Evolutionary conservation across 176 grass and related monocot species (phyloP).

Genomic region (Triticum monococcum): DNA sequence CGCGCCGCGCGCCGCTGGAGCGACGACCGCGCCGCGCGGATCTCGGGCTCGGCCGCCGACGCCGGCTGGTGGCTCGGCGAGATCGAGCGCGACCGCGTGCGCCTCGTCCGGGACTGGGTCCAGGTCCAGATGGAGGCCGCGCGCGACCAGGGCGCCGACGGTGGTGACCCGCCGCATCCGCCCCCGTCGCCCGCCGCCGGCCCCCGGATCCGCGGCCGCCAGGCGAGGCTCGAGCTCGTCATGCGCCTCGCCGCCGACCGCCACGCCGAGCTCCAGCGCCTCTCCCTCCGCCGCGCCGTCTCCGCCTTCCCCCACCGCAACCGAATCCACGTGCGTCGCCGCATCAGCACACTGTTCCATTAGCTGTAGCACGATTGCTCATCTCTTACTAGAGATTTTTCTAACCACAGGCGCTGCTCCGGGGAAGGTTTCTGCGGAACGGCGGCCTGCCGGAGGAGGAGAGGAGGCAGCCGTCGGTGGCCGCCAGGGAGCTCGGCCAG

Average conservation of each 20-base stretch:
- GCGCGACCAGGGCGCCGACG: too few relatives aligned
- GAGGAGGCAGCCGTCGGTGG: slow-evolving; percentile 61
- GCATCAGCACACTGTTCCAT: slow-evolving; percentile 10
- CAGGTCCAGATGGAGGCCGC: slow-evolving; percentile 55
- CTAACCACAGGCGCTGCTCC: slow-evolving; percentile 58
- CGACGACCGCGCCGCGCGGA: slow-evolving; percentile 25
- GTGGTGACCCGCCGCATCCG: neutral
- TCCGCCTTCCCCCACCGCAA: slow-evolving; percentile 83
- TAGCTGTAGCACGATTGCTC: neutral
- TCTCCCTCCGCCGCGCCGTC: slow-evolving; percentile 65
- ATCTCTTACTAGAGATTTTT: neutral
- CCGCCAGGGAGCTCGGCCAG: slow-evolving; percentile 76
- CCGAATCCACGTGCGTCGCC: slow-evolving; percentile 68
- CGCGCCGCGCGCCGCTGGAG: neutral
- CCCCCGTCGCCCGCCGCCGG: slow-evolving; percentile 42
- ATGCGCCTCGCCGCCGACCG: slow-evolving; percentile 90
- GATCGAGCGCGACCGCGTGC: slow-evolving; percentile 66
- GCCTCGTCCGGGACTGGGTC: slow-evolving; percentile 58
- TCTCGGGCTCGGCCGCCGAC: slow-evolving; percentile 15
- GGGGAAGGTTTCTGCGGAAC: slow-evolving; percentile 83
- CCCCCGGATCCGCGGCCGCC: slow-evolving; percentile 76
- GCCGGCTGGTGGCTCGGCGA: slow-evolving; percentile 42
- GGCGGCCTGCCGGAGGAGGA: slow-evolving; percentile 55
- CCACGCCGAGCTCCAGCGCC: slow-evolving; percentile 70
- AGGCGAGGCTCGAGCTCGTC: slow-evolving; percentile 85